These are phyloP conservation scores for Erodium texanum DNA, from an alignment of 441 rosid species.

Conservation along the genomic window DNA sequence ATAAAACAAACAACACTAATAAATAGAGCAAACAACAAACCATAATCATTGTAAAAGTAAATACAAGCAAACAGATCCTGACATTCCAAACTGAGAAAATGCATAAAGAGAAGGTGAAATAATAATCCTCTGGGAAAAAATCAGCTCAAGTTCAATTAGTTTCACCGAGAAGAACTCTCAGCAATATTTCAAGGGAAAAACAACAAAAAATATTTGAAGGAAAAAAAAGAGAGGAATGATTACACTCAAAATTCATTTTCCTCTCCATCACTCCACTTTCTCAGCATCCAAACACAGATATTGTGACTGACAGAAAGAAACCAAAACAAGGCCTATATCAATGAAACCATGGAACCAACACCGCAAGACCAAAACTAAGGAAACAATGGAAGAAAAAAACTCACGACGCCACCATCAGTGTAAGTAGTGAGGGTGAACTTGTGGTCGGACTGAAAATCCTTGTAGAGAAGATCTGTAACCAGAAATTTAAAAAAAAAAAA, in stretches of 20 bases:
- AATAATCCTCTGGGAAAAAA: neutral
- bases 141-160: neutral
- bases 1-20: neutral
- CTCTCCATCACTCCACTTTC: neutral
- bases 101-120: neutral
- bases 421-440: slow-evolving; percentile 74
- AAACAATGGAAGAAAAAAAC: slow-evolving; percentile 20
- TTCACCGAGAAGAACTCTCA: neutral
- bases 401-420: slow-evolving; percentile 73
- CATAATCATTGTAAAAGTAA: neutral
- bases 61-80: neutral
- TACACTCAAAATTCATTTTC: neutral
- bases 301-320: neutral
- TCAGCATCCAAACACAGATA: neutral
- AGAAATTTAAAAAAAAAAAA: neutral
- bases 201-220: too few species aligned
- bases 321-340: neutral
- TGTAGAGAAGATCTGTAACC: slow-evolving; percentile 71
- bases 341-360: neutral
- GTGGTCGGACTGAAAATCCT: slow-evolving; percentile 83
- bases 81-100: neutral
- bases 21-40: neutral
- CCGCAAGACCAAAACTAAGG: neutral
- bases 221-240: neutral
- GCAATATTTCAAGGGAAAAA: too few species aligned